Evolutionary conservation across 768 basidiomycete genomes (phyloP).

Genomic region (Kwoniella newhampshirensis): DNA sequence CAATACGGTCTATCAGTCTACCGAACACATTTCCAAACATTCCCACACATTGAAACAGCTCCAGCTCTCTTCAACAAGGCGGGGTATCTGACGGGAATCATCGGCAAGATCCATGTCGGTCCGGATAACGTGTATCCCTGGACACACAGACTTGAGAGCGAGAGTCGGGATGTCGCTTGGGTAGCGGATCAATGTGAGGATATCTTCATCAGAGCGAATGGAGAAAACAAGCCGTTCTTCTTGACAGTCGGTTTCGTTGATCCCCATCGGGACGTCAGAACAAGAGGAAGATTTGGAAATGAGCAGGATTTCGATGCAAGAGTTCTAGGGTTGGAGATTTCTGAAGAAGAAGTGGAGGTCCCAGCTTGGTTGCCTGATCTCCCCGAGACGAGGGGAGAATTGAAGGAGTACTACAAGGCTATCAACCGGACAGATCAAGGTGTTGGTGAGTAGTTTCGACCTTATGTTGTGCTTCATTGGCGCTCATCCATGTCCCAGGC

Average conservation of each 20-base stretch:
- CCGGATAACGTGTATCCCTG: slow-evolving; percentile 24
- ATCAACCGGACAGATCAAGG: slow-evolving; percentile 31
- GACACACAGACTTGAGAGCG: slow-evolving; percentile 17
- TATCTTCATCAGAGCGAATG: slow-evolving; percentile 21
- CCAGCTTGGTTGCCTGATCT: slow-evolving; percentile 23
- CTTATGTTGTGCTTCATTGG: too few species aligned
- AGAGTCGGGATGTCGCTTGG: slow-evolving; percentile 18
- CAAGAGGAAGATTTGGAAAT: slow-evolving; percentile 28
- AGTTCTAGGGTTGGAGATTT: slow-evolving; percentile 4
- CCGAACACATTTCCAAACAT: slow-evolving; percentile 22
- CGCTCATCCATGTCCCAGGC: neutral
- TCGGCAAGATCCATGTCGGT: slow-evolving; percentile 30
- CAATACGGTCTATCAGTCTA: slow-evolving; percentile 24
- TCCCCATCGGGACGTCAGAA: slow-evolving; percentile 23
- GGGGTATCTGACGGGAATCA: slow-evolving; percentile 25
- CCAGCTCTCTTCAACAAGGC: slow-evolving; percentile 23
- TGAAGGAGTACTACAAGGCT: slow-evolving; percentile 26
- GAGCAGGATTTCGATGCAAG: slow-evolving; percentile 9
- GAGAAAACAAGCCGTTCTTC: slow-evolving; percentile 22
- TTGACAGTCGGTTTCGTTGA: slow-evolving; percentile 26
- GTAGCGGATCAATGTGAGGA: slow-evolving; percentile 23
- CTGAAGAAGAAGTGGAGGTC: slow-evolving; percentile 14
- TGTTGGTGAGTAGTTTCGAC: neutral
- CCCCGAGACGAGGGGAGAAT: slow-evolving; percentile 16
- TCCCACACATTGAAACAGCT: slow-evolving; percentile 19